phyloP scores from a whole-genome alignment of 345 rosid species.

The Pistacia atlantica region DNA sequence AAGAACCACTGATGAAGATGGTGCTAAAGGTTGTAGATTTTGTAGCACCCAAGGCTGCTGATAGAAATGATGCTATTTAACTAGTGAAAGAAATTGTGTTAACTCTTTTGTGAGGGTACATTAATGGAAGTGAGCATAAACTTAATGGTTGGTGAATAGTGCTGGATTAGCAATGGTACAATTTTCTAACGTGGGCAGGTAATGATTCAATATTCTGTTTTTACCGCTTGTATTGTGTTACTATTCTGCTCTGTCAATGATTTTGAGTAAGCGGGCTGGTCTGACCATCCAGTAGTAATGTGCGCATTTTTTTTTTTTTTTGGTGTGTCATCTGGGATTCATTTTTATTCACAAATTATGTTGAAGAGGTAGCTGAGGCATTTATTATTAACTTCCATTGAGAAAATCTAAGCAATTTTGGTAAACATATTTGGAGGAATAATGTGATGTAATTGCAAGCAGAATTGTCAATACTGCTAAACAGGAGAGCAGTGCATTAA shows the following conservation, averaged over 20 bases:
- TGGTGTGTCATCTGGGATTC: not conserved
- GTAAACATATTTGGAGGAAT: conserved; percentile 99
- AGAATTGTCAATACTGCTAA: conserved; percentile 99
- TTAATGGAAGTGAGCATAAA: conserved; percentile 81
- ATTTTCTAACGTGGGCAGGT: too few species aligned
- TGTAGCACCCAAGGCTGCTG: conserved; percentile 81
- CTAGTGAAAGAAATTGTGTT: conserved; percentile 95
- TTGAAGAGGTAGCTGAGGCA: conserved; percentile 89
- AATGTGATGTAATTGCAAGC: conserved; percentile 97
- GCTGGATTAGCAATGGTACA: too few species aligned
- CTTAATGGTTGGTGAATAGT: conserved; percentile 1
- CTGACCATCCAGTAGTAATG: not conserved
- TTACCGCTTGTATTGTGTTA: too few species aligned
- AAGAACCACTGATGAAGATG: conserved; percentile 96
- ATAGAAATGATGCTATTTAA: conserved; percentile 75
- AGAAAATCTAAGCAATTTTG: conserved; percentile 68
- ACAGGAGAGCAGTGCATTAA: conserved; percentile 49
- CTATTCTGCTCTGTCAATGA: too few species aligned
- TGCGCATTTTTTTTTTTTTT: too few species aligned
- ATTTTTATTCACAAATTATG: conserved; percentile 14
- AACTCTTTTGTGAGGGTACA: conserved; percentile 83
- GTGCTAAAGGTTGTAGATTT: conserved; percentile 95
- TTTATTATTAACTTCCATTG: conserved; percentile 61
- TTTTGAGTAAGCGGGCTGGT: not conserved
- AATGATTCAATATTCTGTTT: too few species aligned